Evolutionary conservation across 331 rosid species (phyloP), one percentile per base, ranked within the genome.

Genomic region (Malus hybrid): DNA sequence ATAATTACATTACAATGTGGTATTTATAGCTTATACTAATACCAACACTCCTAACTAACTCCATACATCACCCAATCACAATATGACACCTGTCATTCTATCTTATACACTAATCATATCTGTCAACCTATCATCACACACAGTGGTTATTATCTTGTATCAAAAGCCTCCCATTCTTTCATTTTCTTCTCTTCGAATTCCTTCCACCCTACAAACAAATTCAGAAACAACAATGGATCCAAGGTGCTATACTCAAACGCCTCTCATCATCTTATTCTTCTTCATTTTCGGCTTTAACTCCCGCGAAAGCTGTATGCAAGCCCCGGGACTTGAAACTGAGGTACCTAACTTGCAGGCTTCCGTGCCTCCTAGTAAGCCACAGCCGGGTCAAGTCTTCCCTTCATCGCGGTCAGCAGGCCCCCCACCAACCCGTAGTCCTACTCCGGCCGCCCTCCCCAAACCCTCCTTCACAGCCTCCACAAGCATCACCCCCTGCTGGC

Each of bases 161-260:
- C 66, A 70, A 10, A 60, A 22, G 68, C 53, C 69, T 24, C 60
- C 19, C 6, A 55, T 39, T 34, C 68, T 6, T 36, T 53, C 62
- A 46, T 78, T 34, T 36, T 65, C 64, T n/a, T 48, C 66, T 75
- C 32, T 28, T 33, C 20, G 2, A 44, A 5, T 26, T 39, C 16
- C 18, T 8, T 18, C 66, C 34, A 20, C 64, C 33, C 60, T 7
- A 7, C 70, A 32, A 78, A 30, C 15, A 69, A 72, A 29, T 10
- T 33, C 55, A 22, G 56, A 70, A 10, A 60, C 48, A 56, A 75
- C 72, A 76, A 84, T 78, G 90, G 81, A 75, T 65, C 71, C 67
- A 26, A 69, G 63, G 46, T 64, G 29, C 68, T 4, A 60, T 28
- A n/a, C 19, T 19, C 64, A 77, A 63, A 44, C 48, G 6, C 61